phyloP scores from a whole-genome alignment of 2,329 filamentous ascomycete genomes.

The Shiraia sp. region DNA sequence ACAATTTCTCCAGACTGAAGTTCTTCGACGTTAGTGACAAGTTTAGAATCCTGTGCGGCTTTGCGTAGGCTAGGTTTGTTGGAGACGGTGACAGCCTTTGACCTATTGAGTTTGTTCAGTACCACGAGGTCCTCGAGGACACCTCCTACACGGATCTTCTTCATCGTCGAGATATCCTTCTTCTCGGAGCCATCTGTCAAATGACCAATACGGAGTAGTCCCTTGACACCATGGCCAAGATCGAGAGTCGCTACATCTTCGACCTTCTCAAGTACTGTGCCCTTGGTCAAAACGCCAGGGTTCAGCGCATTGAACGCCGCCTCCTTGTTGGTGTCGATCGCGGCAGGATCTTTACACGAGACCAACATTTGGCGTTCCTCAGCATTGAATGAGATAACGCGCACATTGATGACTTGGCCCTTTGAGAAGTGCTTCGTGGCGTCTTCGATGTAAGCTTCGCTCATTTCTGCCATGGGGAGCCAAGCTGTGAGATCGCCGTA shows the following conservation, averaged over 20 bases:
- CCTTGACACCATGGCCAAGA: constrained; percentile 75
- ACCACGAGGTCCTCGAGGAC: constrained; percentile 80
- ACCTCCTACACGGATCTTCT: constrained; percentile 83
- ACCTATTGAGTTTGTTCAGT: constrained; percentile 80
- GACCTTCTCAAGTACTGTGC: constrained; percentile 60
- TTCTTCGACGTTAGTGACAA: constrained; percentile 74
- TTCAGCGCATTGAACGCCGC: constrained; percentile 72
- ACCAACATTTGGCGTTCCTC: constrained; percentile 75
- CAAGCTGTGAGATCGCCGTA: constrained; percentile 84
- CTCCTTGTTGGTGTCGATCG: constrained; percentile 77
- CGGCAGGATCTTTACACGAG: constrained; percentile 87
- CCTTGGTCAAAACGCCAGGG: constrained; percentile 74
- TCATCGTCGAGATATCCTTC: constrained; percentile 76
- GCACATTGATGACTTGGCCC: constrained; percentile 90
- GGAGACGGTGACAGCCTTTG: constrained; percentile 74
- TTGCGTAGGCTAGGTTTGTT: constrained; percentile 83
- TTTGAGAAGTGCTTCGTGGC: constrained; percentile 85
- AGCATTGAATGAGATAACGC: constrained; percentile 78
- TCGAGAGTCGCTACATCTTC: constrained; percentile 64
- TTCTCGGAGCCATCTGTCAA: constrained; percentile 81
- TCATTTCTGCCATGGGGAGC: constrained; percentile 95
- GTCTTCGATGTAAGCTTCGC: constrained; percentile 90
- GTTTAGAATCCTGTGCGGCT: constrained; percentile 70
- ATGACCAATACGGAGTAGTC: constrained; percentile 75
- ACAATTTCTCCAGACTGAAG: constrained; percentile 70